Base-by-base conservation (phyloP, 495 filamentous ascomycete genomes). In the Podospora anserina region DNA sequence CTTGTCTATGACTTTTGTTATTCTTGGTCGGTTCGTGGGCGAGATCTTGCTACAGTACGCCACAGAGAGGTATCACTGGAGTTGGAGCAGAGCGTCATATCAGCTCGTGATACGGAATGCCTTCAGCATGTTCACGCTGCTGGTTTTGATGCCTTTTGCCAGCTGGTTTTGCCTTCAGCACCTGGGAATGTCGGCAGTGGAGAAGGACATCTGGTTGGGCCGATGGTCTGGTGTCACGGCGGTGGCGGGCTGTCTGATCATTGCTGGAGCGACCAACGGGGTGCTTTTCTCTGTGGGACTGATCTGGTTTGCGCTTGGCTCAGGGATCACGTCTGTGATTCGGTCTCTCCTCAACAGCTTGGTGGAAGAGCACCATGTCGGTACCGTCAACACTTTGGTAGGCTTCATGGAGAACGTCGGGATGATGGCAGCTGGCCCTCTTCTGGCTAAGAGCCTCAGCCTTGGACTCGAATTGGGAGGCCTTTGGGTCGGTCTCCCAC, bases 311-410 rank as follows among this genome's bases (percentile, higher is more conserved):
- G 72, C 75, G 1, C 61, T 76, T 4, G 77, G 77, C 0, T 55
- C 59, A 7, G 77, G 75, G 13, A 19, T 74, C 4, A 15, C 59
- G 0, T 34, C 72, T 1, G 11, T 75, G 3, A 67, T 73, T 6
- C 63, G 77, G 34, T 75, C 74, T 5, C 58, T 79, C 18, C 61
- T 77, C 27, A 79, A 76, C 56, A 61, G 74, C 1, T 26, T 76
- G 27, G 73, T 79, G n/a, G 77, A 79, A 67, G 74, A 77, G 53
- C 74, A 79, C 19, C 75, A 79, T 56, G 68, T 76, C 20, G 77
- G 74, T 20, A 76, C 70, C 0, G 59, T 78, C 34, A 79, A 79
- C 66, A 61, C 72, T 11, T 69, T 79, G 4, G 39, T 79, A 15
- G 69, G 72, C 18, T 68, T 76, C 65, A 68, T 76, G 67, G 76